Evolutionary conservation across 208 protist species (phyloP), one percentile per base, ranked within the genome.

Genomic region (Crithidia thermophila): DNA sequence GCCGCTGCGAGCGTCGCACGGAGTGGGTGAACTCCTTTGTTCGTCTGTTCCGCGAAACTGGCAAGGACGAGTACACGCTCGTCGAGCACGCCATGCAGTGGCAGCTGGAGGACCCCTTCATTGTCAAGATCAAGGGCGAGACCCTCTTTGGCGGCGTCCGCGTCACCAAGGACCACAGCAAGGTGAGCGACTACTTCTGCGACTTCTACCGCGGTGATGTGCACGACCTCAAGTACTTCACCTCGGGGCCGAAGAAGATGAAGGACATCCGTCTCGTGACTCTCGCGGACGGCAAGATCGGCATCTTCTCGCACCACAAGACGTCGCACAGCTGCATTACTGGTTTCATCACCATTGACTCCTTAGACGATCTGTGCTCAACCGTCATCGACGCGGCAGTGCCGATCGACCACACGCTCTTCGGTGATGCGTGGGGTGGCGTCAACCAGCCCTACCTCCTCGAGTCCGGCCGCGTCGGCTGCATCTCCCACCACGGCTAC

Each of bases 401-500:
- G 34, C 74, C 77, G 14, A 87, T 87, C 20, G 77, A 87, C n/a
- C 81, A 87, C 74, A 68, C 75, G n/a, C 56, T 76, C n/a, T 87
- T 87, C 49, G 78, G 78, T 10, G 82, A 84, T 51, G 82, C 78
- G 11, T 87, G 82, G 82, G 77, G 78, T 49, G 82, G 78, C 20
- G 77, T 84, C 0, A 87, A 87, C 63, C 82, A 87, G 51, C 69
- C 77, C n/a, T 87, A 87, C 50, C 71, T 87, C 2, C 63, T 87
- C 6, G 55, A 67, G 4, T 68, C 68, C 1, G 82, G 79, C 20
- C 84, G 77, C 60, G 80, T 87, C 20, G 82, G 82, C 18, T 87
- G 82, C 69, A 84, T 87, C 39, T 84, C 82, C 21, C 82, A 87
- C 36, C 82, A 87, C 62, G 82, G 82, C 50, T 87, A 87, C 67